phyloP scores from a whole-genome alignment of 805 yeast genomes.

The Sporopachydermia lactativora region DNA sequence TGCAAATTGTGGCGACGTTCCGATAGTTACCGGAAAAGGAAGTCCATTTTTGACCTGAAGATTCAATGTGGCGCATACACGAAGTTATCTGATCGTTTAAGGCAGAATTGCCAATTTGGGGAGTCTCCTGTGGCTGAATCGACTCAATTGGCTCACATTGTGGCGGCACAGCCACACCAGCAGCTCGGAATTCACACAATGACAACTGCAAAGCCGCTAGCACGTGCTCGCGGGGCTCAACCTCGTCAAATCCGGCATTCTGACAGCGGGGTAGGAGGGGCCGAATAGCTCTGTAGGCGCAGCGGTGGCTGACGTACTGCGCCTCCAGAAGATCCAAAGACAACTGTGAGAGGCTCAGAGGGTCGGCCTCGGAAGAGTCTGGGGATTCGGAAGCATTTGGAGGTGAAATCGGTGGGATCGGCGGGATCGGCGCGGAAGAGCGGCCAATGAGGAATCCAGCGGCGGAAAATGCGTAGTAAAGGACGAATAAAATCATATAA shows the following conservation, averaged over 20 bases:
- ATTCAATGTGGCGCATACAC: constrained; percentile 10
- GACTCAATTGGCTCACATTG: constrained; percentile 8
- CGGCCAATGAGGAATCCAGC: too few species aligned
- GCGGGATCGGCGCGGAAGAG: not conserved
- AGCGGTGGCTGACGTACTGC: not conserved
- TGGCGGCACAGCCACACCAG: constrained; percentile 14
- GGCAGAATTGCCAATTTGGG: too few species aligned
- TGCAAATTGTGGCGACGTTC: constrained; percentile 36
- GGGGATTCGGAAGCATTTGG: not conserved
- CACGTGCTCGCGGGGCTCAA: not conserved
- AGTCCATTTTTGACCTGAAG: constrained; percentile 55
- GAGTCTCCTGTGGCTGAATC: too few species aligned
- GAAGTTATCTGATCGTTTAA: not conserved
- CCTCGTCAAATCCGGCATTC: not conserved
- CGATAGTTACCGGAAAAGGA: constrained; percentile 54
- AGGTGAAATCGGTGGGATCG: not conserved
- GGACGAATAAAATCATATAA: too few species aligned
- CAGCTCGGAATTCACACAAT: constrained; percentile 17
- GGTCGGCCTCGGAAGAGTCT: not conserved
- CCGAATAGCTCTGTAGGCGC: not conserved
- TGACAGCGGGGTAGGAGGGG: not conserved
- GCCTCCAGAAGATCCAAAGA: not conserved
- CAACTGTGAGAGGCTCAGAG: not conserved
- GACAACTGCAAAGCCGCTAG: constrained; percentile 10
- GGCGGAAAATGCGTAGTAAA: too few species aligned